Percentiles rank a stretch among this genome's conserved stretches.
phyloP scores from a whole-genome alignment of 2,329 filamentous ascomycete genomes.

The Biscogniauxia mediterranea region DNA sequence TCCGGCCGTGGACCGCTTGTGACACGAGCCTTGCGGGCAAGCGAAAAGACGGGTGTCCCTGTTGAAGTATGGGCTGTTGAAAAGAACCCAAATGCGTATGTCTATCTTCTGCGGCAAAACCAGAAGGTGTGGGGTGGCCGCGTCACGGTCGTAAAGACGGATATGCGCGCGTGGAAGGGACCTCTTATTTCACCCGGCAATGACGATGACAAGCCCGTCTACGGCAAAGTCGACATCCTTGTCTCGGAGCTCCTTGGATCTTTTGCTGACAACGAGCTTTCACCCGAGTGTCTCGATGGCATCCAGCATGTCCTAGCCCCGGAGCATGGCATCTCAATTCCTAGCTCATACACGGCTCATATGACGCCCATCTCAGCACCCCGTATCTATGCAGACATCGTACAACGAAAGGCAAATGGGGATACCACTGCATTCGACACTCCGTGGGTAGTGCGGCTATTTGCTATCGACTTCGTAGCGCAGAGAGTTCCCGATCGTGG shows the following conservation, averaged over 20 bases:
- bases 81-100: slow-evolving; percentile 97
- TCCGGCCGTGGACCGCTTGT: slow-evolving; percentile 92
- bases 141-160: slow-evolving; percentile 88
- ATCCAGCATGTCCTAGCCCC: slow-evolving; percentile 84
- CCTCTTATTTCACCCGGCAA: slow-evolving; percentile 53
- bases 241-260: slow-evolving; percentile 93
- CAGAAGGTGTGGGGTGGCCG: slow-evolving; percentile 73
- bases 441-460: slow-evolving; percentile 92
- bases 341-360: slow-evolving; percentile 88
- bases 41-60: slow-evolving; percentile 69
- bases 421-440: slow-evolving; percentile 80
- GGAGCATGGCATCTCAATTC: slow-evolving; percentile 86
- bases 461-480: slow-evolving; percentile 83
- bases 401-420: slow-evolving; percentile 51
- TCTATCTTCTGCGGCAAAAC: slow-evolving; percentile 87
- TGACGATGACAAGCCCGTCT: slow-evolving; percentile 42
- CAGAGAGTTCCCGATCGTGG: slow-evolving; percentile 56
- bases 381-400: slow-evolving; percentile 78
- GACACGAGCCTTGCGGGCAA: slow-evolving; percentile 80
- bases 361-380: slow-evolving; percentile 89
- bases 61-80: slow-evolving; percentile 91
- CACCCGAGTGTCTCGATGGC: slow-evolving; percentile 92
- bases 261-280: slow-evolving; percentile 96
- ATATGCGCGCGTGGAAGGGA: slow-evolving; percentile 96
- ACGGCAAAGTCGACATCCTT: slow-evolving; percentile 81